These are phyloP conservation scores for Nannizzia gypsea DNA, from an alignment of 2,329 filamentous ascomycete species.

Conservation along the genomic window DNA sequence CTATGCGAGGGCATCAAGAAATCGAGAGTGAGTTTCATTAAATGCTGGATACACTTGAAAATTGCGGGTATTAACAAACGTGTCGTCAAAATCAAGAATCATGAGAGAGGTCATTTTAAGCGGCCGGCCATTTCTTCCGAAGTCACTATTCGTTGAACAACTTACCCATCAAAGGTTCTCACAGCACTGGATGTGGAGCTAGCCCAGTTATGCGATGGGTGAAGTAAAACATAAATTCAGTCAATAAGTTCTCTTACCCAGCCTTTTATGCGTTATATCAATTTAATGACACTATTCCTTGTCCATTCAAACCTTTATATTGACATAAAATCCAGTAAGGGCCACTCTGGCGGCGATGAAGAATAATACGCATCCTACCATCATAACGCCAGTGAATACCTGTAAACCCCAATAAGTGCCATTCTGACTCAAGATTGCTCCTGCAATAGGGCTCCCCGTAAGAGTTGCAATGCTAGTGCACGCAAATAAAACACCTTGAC, in stretches of 20 bases:
- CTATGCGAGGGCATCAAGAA: slow-evolving; percentile 5
- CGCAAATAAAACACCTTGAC: slow-evolving; percentile 54
- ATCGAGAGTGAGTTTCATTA: slow-evolving; percentile 9
- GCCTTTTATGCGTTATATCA: neutral
- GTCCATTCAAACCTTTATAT: neutral
- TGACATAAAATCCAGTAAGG: neutral
- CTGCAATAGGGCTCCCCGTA: slow-evolving; percentile 56
- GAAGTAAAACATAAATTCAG: neutral
- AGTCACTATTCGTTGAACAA: slow-evolving; percentile 7
- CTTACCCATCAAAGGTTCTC: neutral
- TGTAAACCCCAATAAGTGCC: slow-evolving; percentile 50
- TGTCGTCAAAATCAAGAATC: slow-evolving; percentile 10
- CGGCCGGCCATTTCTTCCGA: neutral
- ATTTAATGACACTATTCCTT: no score
- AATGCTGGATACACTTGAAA: slow-evolving; percentile 7
- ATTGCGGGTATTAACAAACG: slow-evolving; percentile 9
- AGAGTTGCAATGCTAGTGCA: slow-evolving; percentile 53
- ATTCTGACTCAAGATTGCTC: slow-evolving; percentile 39
- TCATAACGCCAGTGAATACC: slow-evolving; percentile 51
- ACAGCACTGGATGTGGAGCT: slow-evolving; percentile 4
- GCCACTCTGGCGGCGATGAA: slow-evolving; percentile 29
- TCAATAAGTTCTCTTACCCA: neutral
- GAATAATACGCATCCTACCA: slow-evolving; percentile 32
- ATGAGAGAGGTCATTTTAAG: slow-evolving; percentile 4
- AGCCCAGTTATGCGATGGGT: slow-evolving; percentile 3